Evolutionary conservation across 2,329 filamentous ascomycete species (phyloP).

Genomic region (Ustulina deusta): DNA sequence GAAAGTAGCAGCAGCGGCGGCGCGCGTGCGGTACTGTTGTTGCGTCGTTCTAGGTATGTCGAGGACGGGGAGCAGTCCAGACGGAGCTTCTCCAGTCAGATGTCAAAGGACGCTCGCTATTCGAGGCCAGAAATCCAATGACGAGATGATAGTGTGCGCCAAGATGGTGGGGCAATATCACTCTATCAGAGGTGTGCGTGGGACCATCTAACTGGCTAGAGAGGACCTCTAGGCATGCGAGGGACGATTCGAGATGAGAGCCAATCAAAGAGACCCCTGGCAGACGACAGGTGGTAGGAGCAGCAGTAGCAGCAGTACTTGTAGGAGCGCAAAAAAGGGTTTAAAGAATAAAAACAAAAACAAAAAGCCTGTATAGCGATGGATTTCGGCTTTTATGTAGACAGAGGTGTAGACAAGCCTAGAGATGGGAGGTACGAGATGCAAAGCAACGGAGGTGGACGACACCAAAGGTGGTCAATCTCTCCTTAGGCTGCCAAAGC

Average conservation of each 20-base stretch:
- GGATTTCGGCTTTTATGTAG: constrained; percentile 38
- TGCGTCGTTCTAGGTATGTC: constrained; percentile 18
- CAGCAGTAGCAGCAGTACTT: not conserved
- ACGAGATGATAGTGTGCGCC: constrained; percentile 39
- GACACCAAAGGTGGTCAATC: constrained; percentile 13
- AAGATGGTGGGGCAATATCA: constrained; percentile 50
- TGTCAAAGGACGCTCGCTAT: constrained; percentile 39
- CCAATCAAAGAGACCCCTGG: constrained; percentile 39
- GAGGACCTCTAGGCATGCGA: constrained; percentile 40
- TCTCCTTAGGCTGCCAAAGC: constrained; percentile 13
- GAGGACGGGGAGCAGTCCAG: constrained; percentile 27
- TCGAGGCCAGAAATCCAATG: constrained; percentile 46
- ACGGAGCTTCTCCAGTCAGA: constrained; percentile 40
- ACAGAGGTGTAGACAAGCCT: constrained; percentile 25
- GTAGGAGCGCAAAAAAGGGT: constrained; percentile 13
- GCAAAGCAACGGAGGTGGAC: constrained; percentile 38
- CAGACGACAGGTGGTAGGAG: constrained; percentile 4
- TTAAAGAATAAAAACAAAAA: not conserved
- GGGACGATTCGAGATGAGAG: constrained; percentile 37
- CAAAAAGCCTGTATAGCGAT: constrained; percentile 26
- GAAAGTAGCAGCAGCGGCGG: not conserved
- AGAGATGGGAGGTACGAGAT: constrained; percentile 33
- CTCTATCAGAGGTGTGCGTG: constrained; percentile 49
- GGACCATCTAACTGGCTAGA: constrained; percentile 48
- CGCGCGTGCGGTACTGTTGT: constrained; percentile 1